These are phyloP conservation scores for Seminavis robusta DNA, from an alignment of 108 stramenopile genomes.

Conservation along the genomic window DNA sequence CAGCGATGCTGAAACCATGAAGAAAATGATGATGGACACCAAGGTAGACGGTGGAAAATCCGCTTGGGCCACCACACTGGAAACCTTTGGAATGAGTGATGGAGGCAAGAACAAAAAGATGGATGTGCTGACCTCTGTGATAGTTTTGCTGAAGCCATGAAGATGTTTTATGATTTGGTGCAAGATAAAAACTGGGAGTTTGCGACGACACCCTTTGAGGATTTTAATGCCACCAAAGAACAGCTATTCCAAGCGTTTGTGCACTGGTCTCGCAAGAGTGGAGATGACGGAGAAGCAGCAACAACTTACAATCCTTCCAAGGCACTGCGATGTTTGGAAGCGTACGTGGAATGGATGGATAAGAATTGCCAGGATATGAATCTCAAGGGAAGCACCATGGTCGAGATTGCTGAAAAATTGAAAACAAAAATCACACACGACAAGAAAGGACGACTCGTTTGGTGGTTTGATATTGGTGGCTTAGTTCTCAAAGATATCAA, in stretches of 20 bases:
- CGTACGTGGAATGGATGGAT: slow-evolving; percentile 64
- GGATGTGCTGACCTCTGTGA: slow-evolving; percentile 11
- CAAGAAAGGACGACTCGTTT: slow-evolving; percentile 38
- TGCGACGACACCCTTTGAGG: too few species aligned
- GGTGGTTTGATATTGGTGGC: slow-evolving; percentile 61
- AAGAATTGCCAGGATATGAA: slow-evolving; percentile 38
- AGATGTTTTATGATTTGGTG: too few species aligned
- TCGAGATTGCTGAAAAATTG: too few species aligned
- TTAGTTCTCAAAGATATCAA: slow-evolving; percentile 38
- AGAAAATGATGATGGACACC: slow-evolving; percentile 11
- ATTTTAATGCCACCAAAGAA: too few species aligned
- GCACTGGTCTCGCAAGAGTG: too few species aligned
- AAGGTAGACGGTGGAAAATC: slow-evolving; percentile 7
- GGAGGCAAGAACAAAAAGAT: slow-evolving; percentile 10
- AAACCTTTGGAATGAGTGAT: slow-evolving; percentile 24
- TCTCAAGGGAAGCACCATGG: too few species aligned
- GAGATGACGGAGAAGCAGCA: too few species aligned
- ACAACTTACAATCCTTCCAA: slow-evolving; percentile 68
- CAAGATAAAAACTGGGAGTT: too few species aligned
- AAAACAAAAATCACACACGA: too few species aligned
- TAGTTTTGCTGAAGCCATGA: too few species aligned
- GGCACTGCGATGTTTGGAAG: slow-evolving; percentile 58
- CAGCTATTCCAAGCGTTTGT: slow-evolving; percentile 42
- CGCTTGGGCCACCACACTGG: slow-evolving; percentile 11
- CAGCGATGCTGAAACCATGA: too few species aligned